A percentile compares a stretch with the other conserved stretches of the same genome.
These are phyloP conservation scores for Trametes polyzona DNA, from an alignment of 1,284 basidiomycete genomes.

Conservation along the genomic window DNA sequence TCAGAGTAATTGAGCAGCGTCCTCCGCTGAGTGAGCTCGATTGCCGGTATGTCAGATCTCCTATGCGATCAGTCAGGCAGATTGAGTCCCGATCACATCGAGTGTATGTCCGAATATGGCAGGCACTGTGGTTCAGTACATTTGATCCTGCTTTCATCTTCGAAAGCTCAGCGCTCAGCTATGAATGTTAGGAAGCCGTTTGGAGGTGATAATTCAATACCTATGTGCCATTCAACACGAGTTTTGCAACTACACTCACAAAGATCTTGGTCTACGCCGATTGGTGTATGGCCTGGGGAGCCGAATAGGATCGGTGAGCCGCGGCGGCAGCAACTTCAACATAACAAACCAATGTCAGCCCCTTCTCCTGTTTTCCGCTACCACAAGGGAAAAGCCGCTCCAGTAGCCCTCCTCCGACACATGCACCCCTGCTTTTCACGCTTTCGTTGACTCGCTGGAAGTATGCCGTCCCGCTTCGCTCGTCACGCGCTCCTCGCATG, in stretches of 20 bases:
- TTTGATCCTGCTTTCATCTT: no score
- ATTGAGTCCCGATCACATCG: constrained; percentile 17
- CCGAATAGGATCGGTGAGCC: neutral
- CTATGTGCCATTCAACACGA: no score
- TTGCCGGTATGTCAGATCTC: constrained; percentile 14
- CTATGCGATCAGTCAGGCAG: constrained; percentile 11
- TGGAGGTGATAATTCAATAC: no score
- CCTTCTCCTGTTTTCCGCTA: neutral
- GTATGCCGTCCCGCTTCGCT: constrained; percentile 4
- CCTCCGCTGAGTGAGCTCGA: constrained; percentile 1
- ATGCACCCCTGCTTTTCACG: neutral
- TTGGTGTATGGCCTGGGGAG: no score
- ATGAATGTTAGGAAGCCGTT: no score
- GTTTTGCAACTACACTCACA: no score
- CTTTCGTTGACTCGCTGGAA: neutral
- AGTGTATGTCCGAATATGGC: neutral
- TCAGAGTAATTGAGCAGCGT: neutral
- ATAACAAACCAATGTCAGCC: neutral
- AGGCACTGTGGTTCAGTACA: constrained; percentile 6
- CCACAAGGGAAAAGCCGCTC: neutral
- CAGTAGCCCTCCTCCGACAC: neutral
- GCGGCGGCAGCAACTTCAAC: neutral
- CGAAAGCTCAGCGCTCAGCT: no score
- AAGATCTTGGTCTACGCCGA: no score
- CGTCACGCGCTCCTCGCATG: neutral